Evolutionary conservation across 1,284 basidiomycete species (phyloP), one percentile per base, ranked within the genome.

Genomic region (Peniophora sp.): DNA sequence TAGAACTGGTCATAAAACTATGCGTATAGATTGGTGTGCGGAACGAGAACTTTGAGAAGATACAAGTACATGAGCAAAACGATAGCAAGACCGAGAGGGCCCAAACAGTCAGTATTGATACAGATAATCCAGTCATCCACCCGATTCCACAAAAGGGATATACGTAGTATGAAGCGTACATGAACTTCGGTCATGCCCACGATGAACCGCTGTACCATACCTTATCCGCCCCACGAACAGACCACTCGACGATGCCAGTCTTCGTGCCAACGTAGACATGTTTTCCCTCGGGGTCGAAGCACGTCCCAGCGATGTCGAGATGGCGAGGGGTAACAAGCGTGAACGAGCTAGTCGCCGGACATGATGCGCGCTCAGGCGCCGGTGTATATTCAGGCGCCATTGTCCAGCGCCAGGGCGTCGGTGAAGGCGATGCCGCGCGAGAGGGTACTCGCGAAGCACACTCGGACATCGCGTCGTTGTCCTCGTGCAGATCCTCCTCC

Each of bases 241-340:
- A 39, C 55, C 57, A 56, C 51, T 54, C 58, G 45, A 58, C 52
- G 50, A 89, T 67, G 23, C 81, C 80, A 51, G 72, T 69, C 50
- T 74, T 73, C 44, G 78, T 78, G 27, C 81, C 84, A 41, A 83
- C 85, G 61, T 90, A 90, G 51, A 90, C 65, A 59, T 69, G 73
- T 56, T 74, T 70, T 3, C 87, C 87, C 24, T 63, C 70, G 14
- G 85, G 84, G 64, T 89, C 87, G 59, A 89, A 89, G 58, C 85
- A 86, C 47, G 79, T 70, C 9, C 87, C 87, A 0, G 84, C 84
- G 46, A 89, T 67, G 60, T 90, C 83, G 47, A 81, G 61, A 58
- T 84, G 71, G 63, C 35, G 63, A 55, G 55, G 39, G 43, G 52
- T 50, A 49, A 48, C 45, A 20, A 57, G 35, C 49, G 38, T 25